Percentiles rank a stretch among this genome's conserved stretches.
phyloP scores from a whole-genome alignment of 768 basidiomycete genomes.

The Leccinum obscurum region DNA sequence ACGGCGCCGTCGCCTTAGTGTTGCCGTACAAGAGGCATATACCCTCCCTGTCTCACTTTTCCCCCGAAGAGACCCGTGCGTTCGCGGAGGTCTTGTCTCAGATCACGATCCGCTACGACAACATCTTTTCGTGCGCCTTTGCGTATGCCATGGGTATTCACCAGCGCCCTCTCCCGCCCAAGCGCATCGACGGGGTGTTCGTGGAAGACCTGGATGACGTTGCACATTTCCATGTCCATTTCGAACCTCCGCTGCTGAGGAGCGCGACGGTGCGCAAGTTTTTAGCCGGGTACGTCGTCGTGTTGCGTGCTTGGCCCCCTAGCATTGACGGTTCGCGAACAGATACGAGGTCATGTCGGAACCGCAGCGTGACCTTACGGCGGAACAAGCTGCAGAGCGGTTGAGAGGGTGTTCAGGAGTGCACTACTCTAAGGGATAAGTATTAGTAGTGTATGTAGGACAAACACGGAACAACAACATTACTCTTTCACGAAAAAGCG shows the following conservation, averaged over 20 bases:
- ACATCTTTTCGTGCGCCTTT: constrained; percentile 83
- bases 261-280: constrained; percentile 86
- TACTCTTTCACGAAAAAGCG: neutral
- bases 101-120: constrained; percentile 71
- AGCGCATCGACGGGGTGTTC: constrained; percentile 25
- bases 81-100: constrained; percentile 69
- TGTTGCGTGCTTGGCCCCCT: neutral
- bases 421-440: constrained; percentile 48
- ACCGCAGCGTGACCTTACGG: constrained; percentile 84
- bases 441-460: neutral
- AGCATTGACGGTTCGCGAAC: constrained; percentile 4
- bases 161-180: constrained; percentile 66
- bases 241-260: constrained; percentile 80
- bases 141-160: constrained; percentile 96
- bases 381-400: constrained; percentile 79
- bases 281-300: constrained; percentile 74
- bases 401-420: constrained; percentile 55
- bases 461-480: constrained; percentile 23
- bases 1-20: constrained; percentile 41
- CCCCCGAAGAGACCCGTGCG: constrained; percentile 55
- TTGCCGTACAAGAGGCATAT: constrained; percentile 80
- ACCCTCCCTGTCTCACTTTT: constrained; percentile 63
- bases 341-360: constrained; percentile 93
- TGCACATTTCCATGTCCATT: constrained; percentile 86
- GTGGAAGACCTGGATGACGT: constrained; percentile 47